Evolutionary conservation across 164 flowering plant species (phyloP).

Genomic region (Dillenia turbinata): DNA sequence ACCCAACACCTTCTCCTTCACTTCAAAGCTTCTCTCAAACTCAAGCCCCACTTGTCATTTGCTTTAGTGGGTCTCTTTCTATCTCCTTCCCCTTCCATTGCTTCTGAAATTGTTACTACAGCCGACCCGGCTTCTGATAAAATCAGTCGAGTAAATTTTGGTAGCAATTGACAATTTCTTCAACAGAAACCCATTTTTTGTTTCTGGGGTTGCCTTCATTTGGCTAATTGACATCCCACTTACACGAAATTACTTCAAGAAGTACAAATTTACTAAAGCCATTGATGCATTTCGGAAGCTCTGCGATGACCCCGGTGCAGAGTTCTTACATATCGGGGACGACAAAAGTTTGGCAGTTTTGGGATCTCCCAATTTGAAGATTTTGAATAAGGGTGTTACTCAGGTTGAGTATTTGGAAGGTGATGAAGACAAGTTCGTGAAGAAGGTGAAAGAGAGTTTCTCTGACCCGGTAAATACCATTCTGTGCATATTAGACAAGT

Average conservation of each 20-base stretch:
- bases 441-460: slow-evolving; percentile 49
- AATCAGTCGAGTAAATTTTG: slow-evolving; percentile 60
- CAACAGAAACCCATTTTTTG: slow-evolving; percentile 77
- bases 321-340: slow-evolving; percentile 77
- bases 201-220: slow-evolving; percentile 65
- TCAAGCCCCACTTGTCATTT: slow-evolving; percentile 18
- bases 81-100: slow-evolving; percentile 37
- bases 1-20: slow-evolving; percentile 6
- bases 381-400: slow-evolving; percentile 40
- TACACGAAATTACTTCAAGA: slow-evolving; percentile 50
- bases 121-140: slow-evolving; percentile 34
- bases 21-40: slow-evolving; percentile 8
- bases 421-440: slow-evolving; percentile 60
- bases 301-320: slow-evolving; percentile 49
- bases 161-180: slow-evolving; percentile 75
- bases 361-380: slow-evolving; percentile 70
- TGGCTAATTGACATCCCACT: slow-evolving; percentile 82
- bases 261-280: slow-evolving; percentile 62
- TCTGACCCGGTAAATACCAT: slow-evolving; percentile 51
- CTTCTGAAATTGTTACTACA: slow-evolving; percentile 34
- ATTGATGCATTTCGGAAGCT: slow-evolving; percentile 72
- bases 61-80: slow-evolving; percentile 18
- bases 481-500: slow-evolving; percentile 77
- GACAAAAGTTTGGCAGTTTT: slow-evolving; percentile 34
- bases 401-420: slow-evolving; percentile 55